These are phyloP conservation scores for Datura wrightii DNA, from an alignment of 257 asterid genomes.

Conservation along the genomic window DNA sequence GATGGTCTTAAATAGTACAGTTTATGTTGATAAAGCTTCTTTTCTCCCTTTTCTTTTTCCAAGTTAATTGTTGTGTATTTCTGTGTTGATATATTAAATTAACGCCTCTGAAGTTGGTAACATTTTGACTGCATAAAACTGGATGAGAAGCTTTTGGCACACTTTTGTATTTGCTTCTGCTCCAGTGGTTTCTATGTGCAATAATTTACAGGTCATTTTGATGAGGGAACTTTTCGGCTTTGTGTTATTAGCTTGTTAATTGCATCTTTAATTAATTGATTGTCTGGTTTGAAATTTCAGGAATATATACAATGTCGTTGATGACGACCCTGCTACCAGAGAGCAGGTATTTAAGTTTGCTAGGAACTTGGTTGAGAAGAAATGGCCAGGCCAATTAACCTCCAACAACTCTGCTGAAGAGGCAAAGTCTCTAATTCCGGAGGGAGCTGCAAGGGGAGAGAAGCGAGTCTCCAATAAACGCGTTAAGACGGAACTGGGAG, in stretches of 20 bases:
- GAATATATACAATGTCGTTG: slow-evolving; percentile 73
- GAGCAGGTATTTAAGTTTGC: slow-evolving; percentile 71
- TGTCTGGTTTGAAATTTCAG: slow-evolving; percentile 45
- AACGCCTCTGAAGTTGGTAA: background rate
- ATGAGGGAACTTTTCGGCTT: background rate
- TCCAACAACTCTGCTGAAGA: slow-evolving; percentile 41
- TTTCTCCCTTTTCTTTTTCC: background rate
- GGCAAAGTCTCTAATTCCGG: slow-evolving; percentile 33
- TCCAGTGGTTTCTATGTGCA: slow-evolving; percentile 2
- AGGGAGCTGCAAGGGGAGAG: slow-evolving; percentile 50
- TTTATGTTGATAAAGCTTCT: background rate
- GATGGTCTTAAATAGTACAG: background rate
- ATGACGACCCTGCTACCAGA: slow-evolving; percentile 89
- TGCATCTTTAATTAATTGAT: background rate
- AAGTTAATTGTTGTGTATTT: background rate
- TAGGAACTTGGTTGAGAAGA: slow-evolving; percentile 60
- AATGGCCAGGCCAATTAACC: slow-evolving; percentile 49
- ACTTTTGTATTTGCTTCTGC: background rate
- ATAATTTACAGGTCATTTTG: background rate
- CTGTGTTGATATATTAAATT: background rate
- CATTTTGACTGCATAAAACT: background rate
- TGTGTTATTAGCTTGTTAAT: background rate
- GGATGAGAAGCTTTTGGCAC: background rate
- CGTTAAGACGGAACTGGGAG: slow-evolving; percentile 73
- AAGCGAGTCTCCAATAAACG: slow-evolving; percentile 88